phyloP scores from a whole-genome alignment of 2,329 filamentous ascomycete species.

The Scorias spongiosa region DNA sequence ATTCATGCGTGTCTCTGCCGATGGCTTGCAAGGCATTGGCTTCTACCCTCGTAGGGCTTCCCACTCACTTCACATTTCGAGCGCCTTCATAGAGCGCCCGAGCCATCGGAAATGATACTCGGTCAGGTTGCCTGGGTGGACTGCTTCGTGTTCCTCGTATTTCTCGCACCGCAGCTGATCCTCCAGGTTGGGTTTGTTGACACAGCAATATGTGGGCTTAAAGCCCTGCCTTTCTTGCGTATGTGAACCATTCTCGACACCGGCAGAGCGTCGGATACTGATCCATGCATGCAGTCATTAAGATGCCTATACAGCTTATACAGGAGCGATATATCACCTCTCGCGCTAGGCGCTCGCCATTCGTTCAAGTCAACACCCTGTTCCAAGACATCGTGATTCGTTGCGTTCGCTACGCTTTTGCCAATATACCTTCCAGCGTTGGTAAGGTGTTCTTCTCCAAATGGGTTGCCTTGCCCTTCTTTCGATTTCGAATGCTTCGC shows the following conservation, averaged over 20 bases:
- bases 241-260: conserved; percentile 11
- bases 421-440: conserved; percentile 51
- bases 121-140: conserved; percentile 61
- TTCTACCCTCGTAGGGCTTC: too few species aligned
- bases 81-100: neutral
- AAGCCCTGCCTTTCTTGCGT: conserved; percentile 58
- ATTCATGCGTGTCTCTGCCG: too few species aligned
- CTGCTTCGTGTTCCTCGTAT: conserved; percentile 55
- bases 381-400: conserved; percentile 68
- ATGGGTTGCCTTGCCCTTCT: conserved; percentile 55
- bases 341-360: conserved; percentile 37
- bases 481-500: conserved; percentile 59
- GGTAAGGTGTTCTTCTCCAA: conserved; percentile 67
- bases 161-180: conserved; percentile 57
- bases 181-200: conserved; percentile 48
- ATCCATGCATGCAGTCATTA: conserved; percentile 30
- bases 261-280: neutral
- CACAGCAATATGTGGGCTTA: conserved; percentile 42
- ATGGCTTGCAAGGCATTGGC: too few species aligned
- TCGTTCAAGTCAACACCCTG: conserved; percentile 51
- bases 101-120: conserved; percentile 46
- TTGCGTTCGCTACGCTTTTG: conserved; percentile 65
- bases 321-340: conserved; percentile 40
- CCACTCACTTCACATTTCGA: too few species aligned
- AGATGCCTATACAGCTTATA: conserved; percentile 44